These are phyloP conservation scores for Populus deltoides DNA, from an alignment of 345 rosid species.

Conservation along the genomic window DNA sequence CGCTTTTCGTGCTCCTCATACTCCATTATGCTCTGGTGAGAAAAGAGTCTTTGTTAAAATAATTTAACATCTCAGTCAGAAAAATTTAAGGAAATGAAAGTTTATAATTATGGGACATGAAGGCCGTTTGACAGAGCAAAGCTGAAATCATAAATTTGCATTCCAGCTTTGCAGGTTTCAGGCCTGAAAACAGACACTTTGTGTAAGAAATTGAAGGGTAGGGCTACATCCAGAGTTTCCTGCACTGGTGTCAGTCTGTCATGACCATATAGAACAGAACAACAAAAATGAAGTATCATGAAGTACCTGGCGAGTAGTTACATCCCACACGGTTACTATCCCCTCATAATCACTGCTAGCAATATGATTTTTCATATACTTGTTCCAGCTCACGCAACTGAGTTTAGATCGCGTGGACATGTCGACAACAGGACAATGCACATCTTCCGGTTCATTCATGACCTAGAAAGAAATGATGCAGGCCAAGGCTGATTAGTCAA, in stretches of 20 bases:
- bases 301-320: conserved; percentile 71
- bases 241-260: neutral
- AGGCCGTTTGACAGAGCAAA: neutral
- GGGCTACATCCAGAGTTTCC: neutral
- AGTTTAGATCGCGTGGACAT: conserved; percentile 88
- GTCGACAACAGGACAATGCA: conserved; percentile 81
- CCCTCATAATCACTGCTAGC: conserved; percentile 98
- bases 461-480: conserved; percentile 47
- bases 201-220: neutral
- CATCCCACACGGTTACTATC: conserved; percentile 91
- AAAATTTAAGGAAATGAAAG: neutral
- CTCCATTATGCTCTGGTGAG: conserved; percentile 72
- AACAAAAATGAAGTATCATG: neutral
- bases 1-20: conserved; percentile 96
- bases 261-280: neutral
- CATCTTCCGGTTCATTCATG: conserved; percentile 65
- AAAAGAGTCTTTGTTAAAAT: neutral
- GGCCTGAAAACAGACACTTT: neutral
- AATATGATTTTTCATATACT: conserved; percentile 69
- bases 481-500: neutral
- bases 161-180: neutral
- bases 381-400: conserved; percentile 96
- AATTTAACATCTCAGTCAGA: neutral
- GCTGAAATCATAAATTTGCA: neutral
- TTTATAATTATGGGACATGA: neutral